Evolutionary conservation across 495 filamentous ascomycete genomes (phyloP).

Genomic region (Durotheca rogersii): DNA sequence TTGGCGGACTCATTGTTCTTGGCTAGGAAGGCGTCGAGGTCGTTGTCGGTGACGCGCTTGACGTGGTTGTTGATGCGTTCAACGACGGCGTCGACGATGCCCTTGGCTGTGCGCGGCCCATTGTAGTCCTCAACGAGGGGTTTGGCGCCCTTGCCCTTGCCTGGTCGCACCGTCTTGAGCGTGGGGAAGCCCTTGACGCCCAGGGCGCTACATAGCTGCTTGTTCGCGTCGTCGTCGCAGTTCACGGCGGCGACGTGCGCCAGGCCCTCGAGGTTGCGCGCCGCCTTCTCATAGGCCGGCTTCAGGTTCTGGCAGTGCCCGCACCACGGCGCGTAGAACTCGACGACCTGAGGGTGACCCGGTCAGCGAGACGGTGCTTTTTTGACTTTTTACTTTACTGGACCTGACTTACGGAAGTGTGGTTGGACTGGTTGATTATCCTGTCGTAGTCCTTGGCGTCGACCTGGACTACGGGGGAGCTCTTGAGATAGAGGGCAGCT

Average conservation of each 20-base stretch:
- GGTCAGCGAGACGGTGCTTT: slow-evolving; percentile 9
- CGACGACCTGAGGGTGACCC: slow-evolving; percentile 49
- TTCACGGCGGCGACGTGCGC: slow-evolving; percentile 94
- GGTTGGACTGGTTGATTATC: slow-evolving; percentile 83
- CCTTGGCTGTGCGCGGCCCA: slow-evolving; percentile 76
- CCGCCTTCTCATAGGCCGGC: slow-evolving; percentile 92
- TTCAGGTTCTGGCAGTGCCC: slow-evolving; percentile 96
- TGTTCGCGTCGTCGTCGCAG: slow-evolving; percentile 94
- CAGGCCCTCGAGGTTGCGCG: slow-evolving; percentile 81
- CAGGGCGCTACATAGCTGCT: slow-evolving; percentile 81
- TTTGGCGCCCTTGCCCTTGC: slow-evolving; percentile 72
- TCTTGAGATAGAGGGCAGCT: slow-evolving; percentile 80
- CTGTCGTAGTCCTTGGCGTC: slow-evolving; percentile 80
- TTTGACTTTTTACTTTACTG: no score
- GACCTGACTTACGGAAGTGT: slow-evolving; percentile 85
- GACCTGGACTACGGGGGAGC: slow-evolving; percentile 83
- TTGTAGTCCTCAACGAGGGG: slow-evolving; percentile 92
- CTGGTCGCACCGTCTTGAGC: slow-evolving; percentile 87
- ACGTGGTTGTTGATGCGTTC: slow-evolving; percentile 91
- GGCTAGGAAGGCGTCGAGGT: slow-evolving; percentile 71
- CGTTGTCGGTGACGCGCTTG: slow-evolving; percentile 75
- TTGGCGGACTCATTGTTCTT: slow-evolving; percentile 75
- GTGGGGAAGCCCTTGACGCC: slow-evolving; percentile 96
- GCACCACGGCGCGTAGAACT: slow-evolving; percentile 96
- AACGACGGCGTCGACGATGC: slow-evolving; percentile 81